Conservation (phyloP, 331 rosid genomes). For the Malus hybrid region DNA sequence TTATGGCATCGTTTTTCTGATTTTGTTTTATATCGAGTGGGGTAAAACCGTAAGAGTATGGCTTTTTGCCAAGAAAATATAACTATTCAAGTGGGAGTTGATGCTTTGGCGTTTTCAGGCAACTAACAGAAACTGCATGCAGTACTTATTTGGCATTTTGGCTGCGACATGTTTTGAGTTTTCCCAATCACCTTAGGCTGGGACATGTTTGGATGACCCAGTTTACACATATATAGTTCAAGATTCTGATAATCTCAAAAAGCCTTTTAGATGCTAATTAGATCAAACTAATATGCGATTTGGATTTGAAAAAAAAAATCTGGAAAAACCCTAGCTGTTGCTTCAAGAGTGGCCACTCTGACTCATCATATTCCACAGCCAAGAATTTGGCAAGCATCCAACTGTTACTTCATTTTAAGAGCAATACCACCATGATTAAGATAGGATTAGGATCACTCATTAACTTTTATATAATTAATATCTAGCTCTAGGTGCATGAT, state of each 20-base stretch:
- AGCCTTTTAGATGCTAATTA: neutral
- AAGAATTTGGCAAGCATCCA: neutral
- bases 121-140: neutral
- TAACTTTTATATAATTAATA: too few species aligned
- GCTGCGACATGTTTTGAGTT: neutral
- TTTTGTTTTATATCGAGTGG: neutral
- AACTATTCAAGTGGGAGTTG: neutral
- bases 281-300: neutral
- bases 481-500: neutral
- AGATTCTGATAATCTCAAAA: neutral
- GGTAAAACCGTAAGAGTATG: neutral
- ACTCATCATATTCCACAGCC: neutral
- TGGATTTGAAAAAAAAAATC: neutral
- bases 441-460: neutral
- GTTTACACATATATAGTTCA: neutral
- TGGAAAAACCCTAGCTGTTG: neutral
- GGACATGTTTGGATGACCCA: neutral
- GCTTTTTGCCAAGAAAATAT: neutral
- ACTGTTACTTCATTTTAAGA: neutral
- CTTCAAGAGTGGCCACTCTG: neutral
- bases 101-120: neutral
- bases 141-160: neutral
- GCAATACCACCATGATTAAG: neutral
- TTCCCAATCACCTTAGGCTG: neutral
- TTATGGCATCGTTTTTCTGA: too few species aligned